These are phyloP conservation scores for Ascocoryne sarcoides DNA, from an alignment of 2,329 filamentous ascomycete species.

Conservation along the genomic window DNA sequence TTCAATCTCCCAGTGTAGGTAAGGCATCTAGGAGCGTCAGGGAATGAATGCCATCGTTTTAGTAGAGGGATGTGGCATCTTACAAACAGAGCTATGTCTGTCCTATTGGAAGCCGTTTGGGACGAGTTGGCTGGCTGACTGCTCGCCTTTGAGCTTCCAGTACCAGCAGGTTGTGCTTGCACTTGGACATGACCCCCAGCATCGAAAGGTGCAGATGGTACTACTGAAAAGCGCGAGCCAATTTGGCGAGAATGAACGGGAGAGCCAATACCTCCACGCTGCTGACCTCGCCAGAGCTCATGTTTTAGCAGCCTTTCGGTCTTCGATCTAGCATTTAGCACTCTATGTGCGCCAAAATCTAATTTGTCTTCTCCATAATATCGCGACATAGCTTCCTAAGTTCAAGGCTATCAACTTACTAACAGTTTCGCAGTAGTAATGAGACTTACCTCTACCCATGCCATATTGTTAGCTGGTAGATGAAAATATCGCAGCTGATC, in stretches of 20 bases:
- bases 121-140: too few relatives aligned
- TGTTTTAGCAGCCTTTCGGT: constrained; percentile 14
- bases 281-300: constrained; percentile 8
- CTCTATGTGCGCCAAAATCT: too few relatives aligned
- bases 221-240: constrained; percentile 12
- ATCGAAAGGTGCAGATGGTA: constrained; percentile 13
- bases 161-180: constrained; percentile 2
- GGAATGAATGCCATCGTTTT: not conserved
- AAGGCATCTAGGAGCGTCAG: constrained; percentile 19
- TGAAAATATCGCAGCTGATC: constrained; percentile 12
- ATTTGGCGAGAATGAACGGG: constrained; percentile 17
- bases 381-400: constrained; percentile 10
- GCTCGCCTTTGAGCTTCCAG: too few relatives aligned
- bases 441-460: constrained; percentile 13
- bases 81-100: constrained; percentile 16
- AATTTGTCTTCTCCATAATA: constrained; percentile 6
- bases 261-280: too few relatives aligned
- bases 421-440: too few relatives aligned
- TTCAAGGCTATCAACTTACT: not conserved
- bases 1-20: constrained; percentile 27
- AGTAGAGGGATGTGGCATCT: constrained; percentile 2
- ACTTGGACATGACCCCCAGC: not conserved
- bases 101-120: too few relatives aligned
- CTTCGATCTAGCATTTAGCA: too few relatives aligned
- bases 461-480: constrained; percentile 17